These are phyloP conservation scores for Solanum pimpinellifolium DNA, from an alignment of 257 asterid species.

Conservation along the genomic window DNA sequence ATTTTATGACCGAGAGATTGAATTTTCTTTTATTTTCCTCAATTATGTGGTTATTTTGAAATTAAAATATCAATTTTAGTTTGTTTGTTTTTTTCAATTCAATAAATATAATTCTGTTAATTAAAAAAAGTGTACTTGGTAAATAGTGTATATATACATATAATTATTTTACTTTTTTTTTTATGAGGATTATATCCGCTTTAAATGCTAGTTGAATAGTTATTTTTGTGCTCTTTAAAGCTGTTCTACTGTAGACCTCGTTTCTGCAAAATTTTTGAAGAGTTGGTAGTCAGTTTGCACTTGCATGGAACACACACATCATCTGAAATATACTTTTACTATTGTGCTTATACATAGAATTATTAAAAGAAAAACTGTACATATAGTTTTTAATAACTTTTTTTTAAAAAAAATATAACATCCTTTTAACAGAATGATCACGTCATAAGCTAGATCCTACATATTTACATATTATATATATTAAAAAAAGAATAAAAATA, in stretches of 20 bases:
- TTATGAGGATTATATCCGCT: too few relatives aligned
- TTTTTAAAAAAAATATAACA: too few relatives aligned
- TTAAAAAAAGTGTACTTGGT: neutral
- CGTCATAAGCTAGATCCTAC: neutral
- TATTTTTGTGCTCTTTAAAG: too few relatives aligned
- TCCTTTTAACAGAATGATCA: neutral
- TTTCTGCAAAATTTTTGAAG: neutral
- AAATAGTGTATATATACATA: neutral
- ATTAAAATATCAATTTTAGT: neutral
- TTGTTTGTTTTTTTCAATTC: too few relatives aligned
- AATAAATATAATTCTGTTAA: too few relatives aligned
- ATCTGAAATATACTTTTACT: neutral
- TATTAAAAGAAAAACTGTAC: neutral
- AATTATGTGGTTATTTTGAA: neutral
- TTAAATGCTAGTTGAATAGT: too few relatives aligned
- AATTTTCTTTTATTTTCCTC: too few relatives aligned
- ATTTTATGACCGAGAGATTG: neutral
- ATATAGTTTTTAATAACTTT: neutral
- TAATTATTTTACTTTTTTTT: too few relatives aligned
- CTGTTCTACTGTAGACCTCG: neutral
- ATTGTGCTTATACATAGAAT: neutral
- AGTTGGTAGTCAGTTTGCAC: neutral
- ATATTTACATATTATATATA: neutral
- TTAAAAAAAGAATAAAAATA: neutral
- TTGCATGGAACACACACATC: neutral